Evolutionary conservation across 495 filamentous ascomycete species (phyloP).

Genomic region (Penicillium lividum): DNA sequence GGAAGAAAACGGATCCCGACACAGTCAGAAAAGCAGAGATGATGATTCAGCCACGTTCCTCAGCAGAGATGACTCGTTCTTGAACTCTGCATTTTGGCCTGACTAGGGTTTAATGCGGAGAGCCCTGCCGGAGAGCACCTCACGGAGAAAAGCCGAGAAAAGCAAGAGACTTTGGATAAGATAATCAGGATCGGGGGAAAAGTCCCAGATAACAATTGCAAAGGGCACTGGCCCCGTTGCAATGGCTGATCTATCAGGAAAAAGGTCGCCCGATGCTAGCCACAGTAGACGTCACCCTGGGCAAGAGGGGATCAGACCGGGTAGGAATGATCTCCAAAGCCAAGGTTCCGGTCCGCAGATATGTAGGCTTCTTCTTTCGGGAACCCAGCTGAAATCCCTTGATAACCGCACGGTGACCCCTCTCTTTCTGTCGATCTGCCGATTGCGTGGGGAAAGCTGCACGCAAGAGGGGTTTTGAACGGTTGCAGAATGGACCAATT

Average conservation of each 20-base stretch:
- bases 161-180: conserved; percentile 5
- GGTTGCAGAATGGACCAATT: conserved; percentile 41
- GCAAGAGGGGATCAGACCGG: conserved; percentile 13
- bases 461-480: conserved; percentile 22
- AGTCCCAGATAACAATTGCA: conserved; percentile 44
- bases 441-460: conserved; percentile 44
- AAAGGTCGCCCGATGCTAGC: conserved; percentile 22
- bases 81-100: conserved; percentile 55
- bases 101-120: conserved; percentile 47
- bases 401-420: conserved; percentile 28
- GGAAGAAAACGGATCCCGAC: conserved; percentile 35
- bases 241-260: conserved; percentile 26
- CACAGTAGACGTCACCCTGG: conserved; percentile 28
- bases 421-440: conserved; percentile 40
- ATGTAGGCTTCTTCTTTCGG: conserved; percentile 23
- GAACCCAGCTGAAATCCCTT: conserved; percentile 21
- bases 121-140: conserved; percentile 49
- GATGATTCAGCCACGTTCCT: conserved; percentile 47
- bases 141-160: conserved; percentile 29
- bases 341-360: conserved; percentile 22
- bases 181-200: conserved; percentile 14
- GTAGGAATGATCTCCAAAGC: conserved; percentile 26
- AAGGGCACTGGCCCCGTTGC: conserved; percentile 39
- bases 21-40: conserved; percentile 31
- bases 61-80: conserved; percentile 45